Evolutionary conservation across 495 filamentous ascomycete species (phyloP), one percentile per base, ranked within the genome.

Genomic region (Pyronema domesticum): DNA sequence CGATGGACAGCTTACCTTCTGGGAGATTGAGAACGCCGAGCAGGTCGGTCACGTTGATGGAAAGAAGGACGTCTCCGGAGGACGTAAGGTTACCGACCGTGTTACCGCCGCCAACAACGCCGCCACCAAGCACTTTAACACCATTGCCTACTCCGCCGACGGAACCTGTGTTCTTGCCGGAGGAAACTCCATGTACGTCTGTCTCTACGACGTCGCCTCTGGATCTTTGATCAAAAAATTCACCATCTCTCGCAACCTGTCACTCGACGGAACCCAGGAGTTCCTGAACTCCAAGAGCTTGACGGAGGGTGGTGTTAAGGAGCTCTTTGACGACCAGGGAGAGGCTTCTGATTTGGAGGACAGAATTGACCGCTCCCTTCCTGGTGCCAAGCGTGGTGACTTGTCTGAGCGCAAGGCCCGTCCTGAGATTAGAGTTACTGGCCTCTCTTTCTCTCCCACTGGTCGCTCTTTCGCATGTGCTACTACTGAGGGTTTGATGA

Each of bases 111-210:
- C 91, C 5, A 95, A 93, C 60, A 80, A 80, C 17, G 77, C 84
- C 0, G 86, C 86, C 34, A 94, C 83, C 40, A 98, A 96, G 65
- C 80, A 74, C 55, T 98, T 95, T 71, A 84, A 75, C 63, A 83
- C 81, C 51, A 80, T 98, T 57, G 77, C 78, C 40, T 98, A 95
- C 70, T 91, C 84, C 60, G 80, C 86, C 1, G 91, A 98, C 61
- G 93, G 91, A 40, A 81, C 77, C 53, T 95, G 89, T 66, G 73
- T 96, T 18, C 72, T 98, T 40, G 89, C 88, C 0, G 88, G 76
- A 47, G 91, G 91, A 6, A 95, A 88, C 68, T 94, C 86, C 77
- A 98, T 95, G 70, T 95, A 86, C 64, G 94, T 98, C 33, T 96
- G 93, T 64, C 71, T 98, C 52, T 98, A 98, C 67, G 87, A 91